A percentile compares a stretch with the other conserved stretches of the same genome.
Evolutionary conservation across 169 alveolate genomes (phyloP).

Genomic region (Cytauxzoon felis): DNA sequence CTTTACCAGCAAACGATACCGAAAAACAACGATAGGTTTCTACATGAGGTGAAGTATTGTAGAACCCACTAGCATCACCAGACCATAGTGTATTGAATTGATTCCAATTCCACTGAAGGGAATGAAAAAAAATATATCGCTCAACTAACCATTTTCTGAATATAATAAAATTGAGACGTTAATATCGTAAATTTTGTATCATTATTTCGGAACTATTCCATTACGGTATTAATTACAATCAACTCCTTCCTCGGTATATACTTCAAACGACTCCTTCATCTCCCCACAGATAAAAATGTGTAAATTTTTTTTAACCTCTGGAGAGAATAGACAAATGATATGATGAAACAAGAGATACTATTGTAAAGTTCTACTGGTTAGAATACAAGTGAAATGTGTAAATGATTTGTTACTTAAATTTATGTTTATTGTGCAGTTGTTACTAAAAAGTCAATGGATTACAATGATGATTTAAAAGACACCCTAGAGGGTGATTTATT

Average conservation of each 20-base stretch:
- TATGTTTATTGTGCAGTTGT: too few relatives aligned
- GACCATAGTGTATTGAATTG: slow-evolving; percentile 19
- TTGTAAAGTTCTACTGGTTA: too few relatives aligned
- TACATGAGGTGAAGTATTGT: slow-evolving; percentile 40
- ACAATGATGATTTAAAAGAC: slow-evolving; percentile 22
- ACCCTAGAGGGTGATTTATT: slow-evolving; percentile 14
- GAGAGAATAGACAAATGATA: too few relatives aligned
- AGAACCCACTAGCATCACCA: slow-evolving; percentile 4
- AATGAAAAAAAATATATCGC: not conserved
- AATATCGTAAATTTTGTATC: not conserved
- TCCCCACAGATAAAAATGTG: not conserved
- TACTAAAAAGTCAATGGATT: too few relatives aligned
- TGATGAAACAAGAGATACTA: too few relatives aligned
- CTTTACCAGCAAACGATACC: slow-evolving; percentile 81
- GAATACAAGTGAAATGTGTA: too few relatives aligned
- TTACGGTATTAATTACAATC: not conserved
- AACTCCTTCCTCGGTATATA: slow-evolving; percentile 21
- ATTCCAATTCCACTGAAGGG: slow-evolving; percentile 49
- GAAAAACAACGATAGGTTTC: slow-evolving; percentile 79
- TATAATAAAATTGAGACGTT: not conserved
- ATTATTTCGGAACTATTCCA: not conserved
- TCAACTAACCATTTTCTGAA: not conserved
- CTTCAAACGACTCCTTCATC: not conserved
- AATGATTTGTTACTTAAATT: too few relatives aligned
- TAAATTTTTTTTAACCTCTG: not conserved